Base-by-base conservation (phyloP, 1,139 yeast genomes). In the Kurtzmaniella quercitrusa region DNA sequence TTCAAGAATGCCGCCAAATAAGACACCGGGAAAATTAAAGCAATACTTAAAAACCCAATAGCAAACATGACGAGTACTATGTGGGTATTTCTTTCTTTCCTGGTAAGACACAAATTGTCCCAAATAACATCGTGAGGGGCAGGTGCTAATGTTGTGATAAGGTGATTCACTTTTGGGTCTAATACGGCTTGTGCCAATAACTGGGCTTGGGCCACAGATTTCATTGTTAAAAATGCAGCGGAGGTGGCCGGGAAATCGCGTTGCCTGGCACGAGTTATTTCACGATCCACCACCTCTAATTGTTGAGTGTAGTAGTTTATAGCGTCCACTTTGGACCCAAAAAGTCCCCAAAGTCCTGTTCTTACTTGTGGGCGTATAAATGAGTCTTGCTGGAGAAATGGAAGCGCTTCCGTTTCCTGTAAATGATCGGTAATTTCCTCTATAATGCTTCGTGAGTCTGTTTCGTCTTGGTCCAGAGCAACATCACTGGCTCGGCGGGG, bases 141-240 rank as follows among this genome's bases (percentile, higher is more conserved):
- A 0, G 96, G 95, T 0, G 96, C 96, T 39, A 87, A 67, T 39
- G 71, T 74, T 7, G 94, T 84, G 38, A 86, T 81, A 38, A 88
- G 66, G 43, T 84, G 83, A 55, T 82, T 77, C 1, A 88, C 84
- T 43, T 81, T 75, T 0, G 96, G 95, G 49, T 88, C 94, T 41
- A 88, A 66, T 1, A 87, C 86, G 0, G 95, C 88, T 58, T 88
- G 96, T 0, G 96, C 94, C 7, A 88, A 82, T 84, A 88, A 80
- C 58, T 88, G 96, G 1, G 96, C 95, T 52, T 84, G 82, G 0
- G 94, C 87, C 8, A 87, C 95, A 1, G 88, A 76, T 48, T 82
- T 84, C 93, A 88, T 83, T 1, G 95, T 88, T 18, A 88, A 78
- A 60, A 88, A 88, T 0, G 96, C 95, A 11, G 71, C 63, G 6